Evolutionary conservation across 2,329 filamentous ascomycete species (phyloP), one percentile per base, ranked within the genome.

Genomic region (Hyphodiscus sp.): DNA sequence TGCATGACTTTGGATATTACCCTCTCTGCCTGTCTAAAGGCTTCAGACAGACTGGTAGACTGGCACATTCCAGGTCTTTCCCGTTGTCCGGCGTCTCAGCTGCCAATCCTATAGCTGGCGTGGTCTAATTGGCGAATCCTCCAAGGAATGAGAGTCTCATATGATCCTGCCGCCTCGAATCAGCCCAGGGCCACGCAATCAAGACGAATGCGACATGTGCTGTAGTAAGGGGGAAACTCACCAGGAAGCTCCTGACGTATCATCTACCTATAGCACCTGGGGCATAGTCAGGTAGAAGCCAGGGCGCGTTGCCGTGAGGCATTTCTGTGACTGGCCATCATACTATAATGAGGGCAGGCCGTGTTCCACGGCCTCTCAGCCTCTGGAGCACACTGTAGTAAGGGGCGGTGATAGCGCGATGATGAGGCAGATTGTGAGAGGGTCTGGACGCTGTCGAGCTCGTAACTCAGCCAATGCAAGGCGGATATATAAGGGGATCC

Each of bases 1-100:
- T 41, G 53, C 26, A 58, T 58, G 33, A 52, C 47, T 44, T 54
- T 46, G 49, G 47, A 58, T 58, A 58, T 42, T 50, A 18, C 49
- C 47, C 29, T 9, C 7, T 33, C 29, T 33, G 29, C 29, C 29
- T 13, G 13, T 33, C 29, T 13, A 13, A 33, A 33, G 29, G 29
- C 29, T 33, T 33, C 13, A 33, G 29, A 13, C 29, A 33, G 29
- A 33, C 29, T 33, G 29, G 29, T 13, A n/a, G n/a, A n/a, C n/a
- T n/a, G n/a, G 13, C 13, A 33, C 13, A n/a, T n/a, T 13, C 29
- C 13, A 33, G 29, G 29, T 33, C 29, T 9, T 47, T 46, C 29
- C 50, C n/a, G n/a, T n/a, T n/a, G n/a, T n/a, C n/a, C 29, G 18
- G 29, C 44, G 44, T 46, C 29, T 47, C 50, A 49, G 47, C 47